Conservation (phyloP, 441 rosid genomes). For the Flueggea neowawraea region DNA sequence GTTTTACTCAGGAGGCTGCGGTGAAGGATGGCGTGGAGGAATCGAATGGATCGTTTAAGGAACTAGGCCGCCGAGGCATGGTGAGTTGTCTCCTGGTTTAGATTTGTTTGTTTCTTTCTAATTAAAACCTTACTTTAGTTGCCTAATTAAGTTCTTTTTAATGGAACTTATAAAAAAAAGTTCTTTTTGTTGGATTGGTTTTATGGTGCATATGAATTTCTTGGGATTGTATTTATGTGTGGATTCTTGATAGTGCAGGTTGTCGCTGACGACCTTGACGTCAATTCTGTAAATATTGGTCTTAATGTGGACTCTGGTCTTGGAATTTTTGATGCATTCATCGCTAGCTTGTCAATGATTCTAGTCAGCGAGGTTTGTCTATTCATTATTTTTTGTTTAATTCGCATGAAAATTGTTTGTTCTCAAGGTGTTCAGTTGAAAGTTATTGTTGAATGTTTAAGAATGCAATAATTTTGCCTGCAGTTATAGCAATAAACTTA, state of each 20-base stretch:
- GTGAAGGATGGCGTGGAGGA: conserved; percentile 45
- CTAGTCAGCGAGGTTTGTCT: conserved; percentile 87
- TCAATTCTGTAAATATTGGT: conserved; percentile 35
- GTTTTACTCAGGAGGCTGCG: conserved; percentile 35
- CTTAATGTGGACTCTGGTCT: conserved; percentile 68
- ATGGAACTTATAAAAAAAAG: too few species aligned
- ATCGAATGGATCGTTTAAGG: conserved; percentile 36
- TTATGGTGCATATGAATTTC: too few species aligned
- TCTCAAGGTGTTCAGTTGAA: too few species aligned
- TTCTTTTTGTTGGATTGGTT: too few species aligned
- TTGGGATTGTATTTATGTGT: conserved; percentile 1
- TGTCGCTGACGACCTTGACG: conserved; percentile 38
- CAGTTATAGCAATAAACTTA: too few species aligned
- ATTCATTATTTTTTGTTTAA: background rate
- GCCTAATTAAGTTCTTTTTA: too few species aligned
- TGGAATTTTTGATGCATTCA: conserved; percentile 86
- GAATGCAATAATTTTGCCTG: background rate
- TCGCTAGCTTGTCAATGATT: conserved; percentile 93
- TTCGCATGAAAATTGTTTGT: too few species aligned
- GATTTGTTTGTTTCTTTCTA: background rate
- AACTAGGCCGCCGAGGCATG: conserved; percentile 96
- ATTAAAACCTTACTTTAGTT: too few species aligned
- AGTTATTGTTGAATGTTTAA: too few species aligned
- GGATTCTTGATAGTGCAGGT: conserved; percentile 34
- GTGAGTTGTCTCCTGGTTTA: conserved; percentile 28